Percentiles rank a stretch among this genome's conserved stretches.
phyloP scores from a whole-genome alignment of 495 filamentous ascomycete genomes.

The Pyronema domesticum region DNA sequence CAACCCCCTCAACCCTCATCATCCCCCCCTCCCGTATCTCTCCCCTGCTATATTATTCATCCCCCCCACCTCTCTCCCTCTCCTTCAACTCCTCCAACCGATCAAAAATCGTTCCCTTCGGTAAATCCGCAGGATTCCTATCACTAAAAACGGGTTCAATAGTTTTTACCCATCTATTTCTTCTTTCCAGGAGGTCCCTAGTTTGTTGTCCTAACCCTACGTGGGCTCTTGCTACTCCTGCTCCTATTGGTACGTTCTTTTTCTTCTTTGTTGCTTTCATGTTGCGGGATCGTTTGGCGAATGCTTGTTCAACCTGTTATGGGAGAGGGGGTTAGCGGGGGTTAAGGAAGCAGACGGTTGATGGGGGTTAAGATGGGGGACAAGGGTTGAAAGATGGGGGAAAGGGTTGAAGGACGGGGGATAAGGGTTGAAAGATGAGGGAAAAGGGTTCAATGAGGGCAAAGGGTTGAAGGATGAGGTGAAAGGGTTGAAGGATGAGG shows the following conservation, averaged over 20 bases:
- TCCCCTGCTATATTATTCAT: no score
- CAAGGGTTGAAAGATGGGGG: background rate
- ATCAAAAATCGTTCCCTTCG: no score
- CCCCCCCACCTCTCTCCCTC: no score
- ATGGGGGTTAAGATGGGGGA: background rate
- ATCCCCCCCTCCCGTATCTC: no score
- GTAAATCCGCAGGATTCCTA: no score
- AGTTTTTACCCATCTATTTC: constrained; percentile 67
- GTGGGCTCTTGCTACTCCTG: constrained; percentile 37
- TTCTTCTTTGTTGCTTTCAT: constrained; percentile 78
- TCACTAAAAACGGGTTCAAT: constrained; percentile 68
- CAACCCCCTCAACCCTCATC: no score
- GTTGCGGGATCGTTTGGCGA: constrained; percentile 83
- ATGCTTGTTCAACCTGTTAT: constrained; percentile 56
- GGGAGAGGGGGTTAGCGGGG: background rate
- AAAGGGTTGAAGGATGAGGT: background rate
- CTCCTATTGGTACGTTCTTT: constrained; percentile 29
- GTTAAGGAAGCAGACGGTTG: no score
- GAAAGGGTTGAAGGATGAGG: background rate
- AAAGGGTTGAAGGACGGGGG: background rate
- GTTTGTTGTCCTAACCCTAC: constrained; percentile 85
- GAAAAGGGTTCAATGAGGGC: no score
- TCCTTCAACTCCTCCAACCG: no score
- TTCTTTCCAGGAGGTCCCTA: constrained; percentile 71
- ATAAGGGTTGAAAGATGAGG: background rate